Base-by-base conservation (phyloP, 148 eudicot species). In the Diospyros kaki region DNA sequence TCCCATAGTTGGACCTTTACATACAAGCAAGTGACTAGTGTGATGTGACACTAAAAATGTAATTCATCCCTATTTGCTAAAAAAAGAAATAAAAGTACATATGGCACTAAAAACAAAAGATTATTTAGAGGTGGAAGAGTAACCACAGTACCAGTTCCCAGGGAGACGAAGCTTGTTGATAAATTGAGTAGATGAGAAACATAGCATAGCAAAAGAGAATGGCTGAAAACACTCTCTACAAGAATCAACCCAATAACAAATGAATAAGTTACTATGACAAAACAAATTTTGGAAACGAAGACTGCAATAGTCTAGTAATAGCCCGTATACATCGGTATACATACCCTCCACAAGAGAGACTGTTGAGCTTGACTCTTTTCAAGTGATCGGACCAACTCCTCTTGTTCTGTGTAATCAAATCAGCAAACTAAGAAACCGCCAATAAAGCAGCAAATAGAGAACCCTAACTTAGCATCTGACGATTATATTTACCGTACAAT, bases 261-360 rank as follows among this genome's bases (percentile, higher is more conserved):
- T 71, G 69, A 73, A 70, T 9, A 48, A 73, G 28, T 28, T 28
- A 28, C 28, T 28, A 28, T 28, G 28, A 28, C 28, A 28, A 28
- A 28, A 28, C 0, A 28, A 28, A 28, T 0, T 28, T 28, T 28
- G 28, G 28, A 28, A 28, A 28, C 28, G 28, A 28, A 28, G 28
- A 28, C 28, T 28, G 28, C 28, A 28, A 28, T 28, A 28, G 28
- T 28, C 28, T 28, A 28, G 28, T 28, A 28, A 28, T 28, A 28
- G 28, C 28, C 0, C 28, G 28, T 28, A 28, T 28, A 28, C 28
- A 28, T 28, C 28, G 28, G 28, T 28, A 28, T 28, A 17, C 54
- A 17, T 88, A 94, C 98, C 87, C 91, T 92, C 97, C 97, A 94
- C 39, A 84, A 55, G 46, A 78, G 87, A 78, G 92, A 90, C 48